phyloP scores from a whole-genome alignment of 208 protist species.

The Blechomonas ayalai region DNA sequence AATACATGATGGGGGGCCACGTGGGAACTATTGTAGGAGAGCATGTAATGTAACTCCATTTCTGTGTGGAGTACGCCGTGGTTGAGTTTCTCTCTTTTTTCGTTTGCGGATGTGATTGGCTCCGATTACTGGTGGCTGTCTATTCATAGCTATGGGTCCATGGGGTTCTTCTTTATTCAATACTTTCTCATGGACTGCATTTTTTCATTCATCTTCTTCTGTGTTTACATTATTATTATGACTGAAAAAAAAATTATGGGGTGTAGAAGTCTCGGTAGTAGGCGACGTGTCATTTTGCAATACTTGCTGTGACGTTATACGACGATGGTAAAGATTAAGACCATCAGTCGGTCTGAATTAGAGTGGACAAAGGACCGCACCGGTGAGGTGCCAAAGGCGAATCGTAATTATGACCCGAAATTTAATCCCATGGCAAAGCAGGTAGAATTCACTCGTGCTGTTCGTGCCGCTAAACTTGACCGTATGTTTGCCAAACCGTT shows the following conservation, averaged over 20 bases:
- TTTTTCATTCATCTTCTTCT: background rate
- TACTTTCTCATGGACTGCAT: background rate
- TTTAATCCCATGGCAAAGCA: slow-evolving; percentile 95
- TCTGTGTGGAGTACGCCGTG: no score
- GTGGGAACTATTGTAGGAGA: no score
- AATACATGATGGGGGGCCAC: background rate
- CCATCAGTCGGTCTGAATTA: slow-evolving; percentile 86
- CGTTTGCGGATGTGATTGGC: background rate
- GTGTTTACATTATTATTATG: slow-evolving; percentile 1
- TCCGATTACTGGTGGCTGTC: background rate
- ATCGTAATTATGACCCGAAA: slow-evolving; percentile 91
- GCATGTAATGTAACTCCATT: no score
- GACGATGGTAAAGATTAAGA: slow-evolving; percentile 90
- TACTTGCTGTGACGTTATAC: slow-evolving; percentile 2
- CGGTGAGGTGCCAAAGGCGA: slow-evolving; percentile 84
- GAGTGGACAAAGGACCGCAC: slow-evolving; percentile 91
- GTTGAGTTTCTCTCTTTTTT: background rate
- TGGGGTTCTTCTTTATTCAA: background rate
- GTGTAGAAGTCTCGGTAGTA: background rate
- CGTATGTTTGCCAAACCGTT: slow-evolving; percentile 97
- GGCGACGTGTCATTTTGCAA: background rate
- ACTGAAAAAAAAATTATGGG: background rate
- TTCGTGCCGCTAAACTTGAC: slow-evolving; percentile 95
- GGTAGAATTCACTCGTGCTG: slow-evolving; percentile 94
- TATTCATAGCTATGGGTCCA: slow-evolving; percentile 1